Percentiles rank a stretch among this genome's conserved stretches.
phyloP scores from a whole-genome alignment of 1,139 yeast genomes.

The Ashbya aceris region DNA sequence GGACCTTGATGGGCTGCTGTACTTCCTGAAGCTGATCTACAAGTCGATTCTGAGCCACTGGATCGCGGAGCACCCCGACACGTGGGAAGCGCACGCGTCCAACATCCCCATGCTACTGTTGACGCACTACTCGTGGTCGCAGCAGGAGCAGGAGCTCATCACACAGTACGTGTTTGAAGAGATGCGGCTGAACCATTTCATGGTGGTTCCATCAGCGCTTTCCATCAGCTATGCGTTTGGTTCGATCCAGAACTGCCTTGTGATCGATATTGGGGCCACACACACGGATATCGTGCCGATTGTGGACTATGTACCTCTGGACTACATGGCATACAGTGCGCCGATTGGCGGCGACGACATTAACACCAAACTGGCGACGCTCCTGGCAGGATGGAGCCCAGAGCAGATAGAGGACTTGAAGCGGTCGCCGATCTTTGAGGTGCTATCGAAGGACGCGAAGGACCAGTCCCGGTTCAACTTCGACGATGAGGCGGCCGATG shows the following conservation, averaged over 20 bases:
- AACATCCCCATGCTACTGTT: constrained; percentile 50
- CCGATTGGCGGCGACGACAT: constrained; percentile 57
- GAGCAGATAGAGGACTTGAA: constrained; percentile 69
- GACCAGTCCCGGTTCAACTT: constrained; percentile 52
- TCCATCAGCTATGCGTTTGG: constrained; percentile 72
- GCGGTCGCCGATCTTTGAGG: constrained; percentile 67
- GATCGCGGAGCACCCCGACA: constrained; percentile 37
- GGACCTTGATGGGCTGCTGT: constrained; percentile 62
- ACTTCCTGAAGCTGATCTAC: constrained; percentile 51
- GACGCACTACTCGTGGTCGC: constrained; percentile 63
- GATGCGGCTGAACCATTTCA: constrained; percentile 64
- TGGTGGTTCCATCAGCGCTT: constrained; percentile 58
- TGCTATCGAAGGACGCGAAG: constrained; percentile 53
- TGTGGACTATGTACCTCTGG: constrained; percentile 55
- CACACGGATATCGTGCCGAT: constrained; percentile 74
- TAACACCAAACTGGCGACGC: constrained; percentile 41
- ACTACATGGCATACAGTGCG: constrained; percentile 44
- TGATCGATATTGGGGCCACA: constrained; percentile 73
- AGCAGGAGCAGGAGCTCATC: constrained; percentile 53
- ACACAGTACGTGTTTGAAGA: constrained; percentile 71
- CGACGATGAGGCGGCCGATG: constrained; percentile 32
- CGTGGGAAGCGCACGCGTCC: constrained; percentile 31
- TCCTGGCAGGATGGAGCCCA: constrained; percentile 49
- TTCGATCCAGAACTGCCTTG: constrained; percentile 49
- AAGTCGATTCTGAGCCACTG: constrained; percentile 40